These are phyloP conservation scores for Pleurotus djamor DNA, from an alignment of 768 basidiomycete genomes.

Conservation along the genomic window DNA sequence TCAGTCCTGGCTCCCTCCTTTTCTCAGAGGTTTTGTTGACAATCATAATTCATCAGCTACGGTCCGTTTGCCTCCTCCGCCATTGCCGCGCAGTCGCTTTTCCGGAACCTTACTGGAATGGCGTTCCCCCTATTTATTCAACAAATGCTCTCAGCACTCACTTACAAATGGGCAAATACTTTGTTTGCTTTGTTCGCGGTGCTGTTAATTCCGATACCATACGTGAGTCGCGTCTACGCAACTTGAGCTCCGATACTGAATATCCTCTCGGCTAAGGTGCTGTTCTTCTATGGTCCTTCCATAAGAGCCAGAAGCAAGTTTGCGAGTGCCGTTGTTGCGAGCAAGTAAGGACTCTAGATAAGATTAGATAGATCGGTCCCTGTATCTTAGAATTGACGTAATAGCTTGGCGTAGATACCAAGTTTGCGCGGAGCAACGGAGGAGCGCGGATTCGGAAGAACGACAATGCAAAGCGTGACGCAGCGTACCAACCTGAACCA, in stretches of 20 bases:
- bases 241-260: not conserved
- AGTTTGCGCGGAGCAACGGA: no score
- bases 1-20: slow-evolving; percentile 19
- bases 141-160: slow-evolving; percentile 54
- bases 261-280: slow-evolving; percentile 21
- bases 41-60: slow-evolving; percentile 24
- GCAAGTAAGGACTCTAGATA: not conserved
- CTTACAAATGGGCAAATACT: slow-evolving; percentile 60
- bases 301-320: slow-evolving; percentile 40
- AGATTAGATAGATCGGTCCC: no score
- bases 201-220: slow-evolving; percentile 59
- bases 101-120: slow-evolving; percentile 46
- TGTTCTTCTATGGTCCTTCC: slow-evolving; percentile 40
- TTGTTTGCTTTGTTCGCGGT: slow-evolving; percentile 52
- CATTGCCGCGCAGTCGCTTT: slow-evolving; percentile 58
- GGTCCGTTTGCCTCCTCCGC: slow-evolving; percentile 60
- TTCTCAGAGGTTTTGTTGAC: not conserved
- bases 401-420: no score
- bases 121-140: slow-evolving; percentile 64
- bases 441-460: not conserved
- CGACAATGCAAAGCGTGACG: not conserved
- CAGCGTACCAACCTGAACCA: no score
- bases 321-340: slow-evolving; percentile 27
- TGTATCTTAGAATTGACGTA: no score
- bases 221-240: slow-evolving; percentile 31